A percentile compares a stretch with the other conserved stretches of the same genome.
Conservation (phyloP, 2,329 filamentous ascomycete genomes). For the Didymella lethalis region DNA sequence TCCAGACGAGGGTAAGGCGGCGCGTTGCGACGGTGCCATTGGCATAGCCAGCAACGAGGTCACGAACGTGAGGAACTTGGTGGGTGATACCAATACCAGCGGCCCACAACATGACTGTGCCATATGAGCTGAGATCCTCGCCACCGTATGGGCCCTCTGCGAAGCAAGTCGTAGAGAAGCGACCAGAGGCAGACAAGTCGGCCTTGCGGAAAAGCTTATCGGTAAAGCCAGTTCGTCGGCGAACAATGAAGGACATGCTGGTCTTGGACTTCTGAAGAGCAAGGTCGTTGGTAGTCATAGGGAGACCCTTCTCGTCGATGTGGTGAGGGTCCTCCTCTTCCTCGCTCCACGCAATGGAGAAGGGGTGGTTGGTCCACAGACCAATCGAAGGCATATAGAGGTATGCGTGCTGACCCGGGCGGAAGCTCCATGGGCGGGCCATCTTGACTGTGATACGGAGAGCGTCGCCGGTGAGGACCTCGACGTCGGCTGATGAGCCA, state of each 20-base stretch:
- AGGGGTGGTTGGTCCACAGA: slow-evolving; percentile 78
- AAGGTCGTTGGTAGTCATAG: slow-evolving; percentile 59
- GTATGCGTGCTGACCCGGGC: slow-evolving; percentile 79
- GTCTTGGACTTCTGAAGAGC: slow-evolving; percentile 60
- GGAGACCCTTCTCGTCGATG: slow-evolving; percentile 56
- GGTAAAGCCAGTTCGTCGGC: slow-evolving; percentile 88
- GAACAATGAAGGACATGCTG: slow-evolving; percentile 81
- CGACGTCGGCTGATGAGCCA: slow-evolving; percentile 73
- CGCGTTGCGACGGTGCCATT: slow-evolving; percentile 81
- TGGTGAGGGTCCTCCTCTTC: slow-evolving; percentile 58
- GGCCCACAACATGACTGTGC: slow-evolving; percentile 88
- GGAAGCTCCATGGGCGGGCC: slow-evolving; percentile 78
- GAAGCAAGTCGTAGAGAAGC: slow-evolving; percentile 72
- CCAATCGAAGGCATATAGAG: slow-evolving; percentile 78
- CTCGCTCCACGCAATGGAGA: slow-evolving; percentile 80
- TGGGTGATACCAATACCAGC: slow-evolving; percentile 96
- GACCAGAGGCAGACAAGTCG: slow-evolving; percentile 59
- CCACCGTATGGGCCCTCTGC: slow-evolving; percentile 89
- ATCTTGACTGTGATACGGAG: slow-evolving; percentile 76
- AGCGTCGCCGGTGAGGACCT: slow-evolving; percentile 79
- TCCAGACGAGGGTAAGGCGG: slow-evolving; percentile 85
- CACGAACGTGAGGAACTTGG: slow-evolving; percentile 85
- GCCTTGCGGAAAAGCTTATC: slow-evolving; percentile 79
- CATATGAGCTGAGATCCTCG: slow-evolving; percentile 89
- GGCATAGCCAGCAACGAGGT: slow-evolving; percentile 64